Conservation (phyloP, 2,329 filamentous ascomycete species). For the Biscogniauxia sp. region DNA sequence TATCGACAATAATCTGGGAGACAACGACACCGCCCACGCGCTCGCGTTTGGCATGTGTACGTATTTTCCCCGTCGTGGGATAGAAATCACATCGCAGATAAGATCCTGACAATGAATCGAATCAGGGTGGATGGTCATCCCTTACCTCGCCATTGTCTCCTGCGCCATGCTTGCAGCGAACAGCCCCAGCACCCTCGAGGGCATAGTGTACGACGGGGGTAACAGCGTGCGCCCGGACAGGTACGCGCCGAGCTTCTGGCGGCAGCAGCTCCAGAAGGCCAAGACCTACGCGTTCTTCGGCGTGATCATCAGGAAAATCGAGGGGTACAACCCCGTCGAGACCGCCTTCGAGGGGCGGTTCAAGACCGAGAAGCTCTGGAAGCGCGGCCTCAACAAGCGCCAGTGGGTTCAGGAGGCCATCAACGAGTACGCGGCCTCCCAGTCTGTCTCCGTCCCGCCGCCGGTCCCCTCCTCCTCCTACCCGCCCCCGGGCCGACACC, state of each 20-base stretch:
- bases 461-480: not conserved
- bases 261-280: constrained; percentile 13
- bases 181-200: constrained; percentile 29
- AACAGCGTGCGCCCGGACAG: constrained; percentile 13
- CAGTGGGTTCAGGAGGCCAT: constrained; percentile 32
- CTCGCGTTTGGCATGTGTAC: constrained; percentile 35
- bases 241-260: constrained; percentile 23
- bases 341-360: constrained; percentile 29
- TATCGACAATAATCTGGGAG: constrained; percentile 26
- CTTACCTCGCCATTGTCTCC: constrained; percentile 32
- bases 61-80: constrained; percentile 3
- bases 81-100: not conserved
- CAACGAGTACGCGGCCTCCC: constrained; percentile 20
- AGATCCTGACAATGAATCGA: not conserved
- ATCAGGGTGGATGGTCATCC: constrained; percentile 36
- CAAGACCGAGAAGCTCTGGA: constrained; percentile 33
- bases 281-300: constrained; percentile 12
- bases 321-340: constrained; percentile 27
- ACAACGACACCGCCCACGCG: constrained; percentile 32
- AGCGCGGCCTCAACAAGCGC: constrained; percentile 32
- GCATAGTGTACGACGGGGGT: constrained; percentile 31
- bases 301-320: constrained; percentile 12
- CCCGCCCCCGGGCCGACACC: not conserved
- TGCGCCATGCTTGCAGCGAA: constrained; percentile 34
- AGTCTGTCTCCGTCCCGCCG: no score